These are phyloP conservation scores for Friedmanniomyces simplex DNA, from an alignment of 495 filamentous ascomycete species.

Conservation along the genomic window DNA sequence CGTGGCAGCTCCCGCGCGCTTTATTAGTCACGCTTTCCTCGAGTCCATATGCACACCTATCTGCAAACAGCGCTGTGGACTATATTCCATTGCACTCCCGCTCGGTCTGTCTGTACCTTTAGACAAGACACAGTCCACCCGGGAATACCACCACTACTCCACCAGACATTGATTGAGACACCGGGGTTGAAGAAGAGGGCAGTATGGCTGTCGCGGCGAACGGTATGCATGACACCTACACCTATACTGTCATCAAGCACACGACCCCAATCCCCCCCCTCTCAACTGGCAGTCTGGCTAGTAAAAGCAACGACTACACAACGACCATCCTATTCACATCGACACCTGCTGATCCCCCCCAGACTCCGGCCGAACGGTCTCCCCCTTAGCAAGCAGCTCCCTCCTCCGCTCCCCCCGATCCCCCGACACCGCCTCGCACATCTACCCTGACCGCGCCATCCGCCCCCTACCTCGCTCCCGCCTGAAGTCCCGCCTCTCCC, in stretches of 20 bases:
- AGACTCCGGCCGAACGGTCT: not conserved
- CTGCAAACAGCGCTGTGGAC: too few relatives aligned
- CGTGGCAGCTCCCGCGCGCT: too few relatives aligned
- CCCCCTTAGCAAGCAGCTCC: not conserved
- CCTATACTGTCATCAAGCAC: not conserved
- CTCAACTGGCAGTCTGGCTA: too few relatives aligned
- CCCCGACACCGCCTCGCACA: constrained; percentile 56
- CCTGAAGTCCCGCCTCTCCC: constrained; percentile 72
- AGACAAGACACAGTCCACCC: too few relatives aligned
- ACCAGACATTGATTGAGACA: too few relatives aligned
- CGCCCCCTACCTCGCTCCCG: constrained; percentile 83
- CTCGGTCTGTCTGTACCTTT: too few relatives aligned
- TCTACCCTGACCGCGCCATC: constrained; percentile 83
- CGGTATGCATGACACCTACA: not conserved
- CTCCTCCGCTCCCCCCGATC: constrained; percentile 6
- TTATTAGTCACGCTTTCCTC: too few relatives aligned
- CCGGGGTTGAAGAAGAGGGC: too few relatives aligned
- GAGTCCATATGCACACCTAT: too few relatives aligned
- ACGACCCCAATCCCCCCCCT: not conserved
- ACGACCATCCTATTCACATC: not conserved
- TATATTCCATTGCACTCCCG: too few relatives aligned
- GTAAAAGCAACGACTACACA: too few relatives aligned
- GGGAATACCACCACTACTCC: too few relatives aligned
- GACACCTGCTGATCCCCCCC: not conserved
- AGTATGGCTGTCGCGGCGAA: not conserved